Evolutionary conservation across 2,329 filamentous ascomycete genomes (phyloP).

Genomic region (Pseudocercospora crystallina): DNA sequence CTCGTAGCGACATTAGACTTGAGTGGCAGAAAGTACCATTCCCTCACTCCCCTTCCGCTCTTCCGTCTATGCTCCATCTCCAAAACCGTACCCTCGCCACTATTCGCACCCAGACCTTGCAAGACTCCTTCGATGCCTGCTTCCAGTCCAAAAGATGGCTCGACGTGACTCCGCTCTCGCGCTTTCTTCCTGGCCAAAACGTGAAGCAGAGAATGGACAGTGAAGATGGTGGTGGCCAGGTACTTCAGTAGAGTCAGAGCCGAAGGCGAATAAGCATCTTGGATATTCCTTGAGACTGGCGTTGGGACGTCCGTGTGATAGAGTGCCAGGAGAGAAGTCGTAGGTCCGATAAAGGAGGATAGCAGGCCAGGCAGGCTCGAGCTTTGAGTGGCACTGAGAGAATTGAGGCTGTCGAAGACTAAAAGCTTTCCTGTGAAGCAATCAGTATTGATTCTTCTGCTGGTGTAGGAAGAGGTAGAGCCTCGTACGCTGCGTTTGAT

Average conservation of each 20-base stretch:
- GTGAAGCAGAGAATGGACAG: conserved; percentile 70
- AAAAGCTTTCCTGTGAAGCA: conserved; percentile 63
- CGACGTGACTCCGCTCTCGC: conserved; percentile 69
- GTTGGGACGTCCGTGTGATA: conserved; percentile 81
- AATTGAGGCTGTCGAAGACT: conserved; percentile 76
- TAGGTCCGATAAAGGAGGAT: conserved; percentile 65
- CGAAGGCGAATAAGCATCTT: conserved; percentile 61
- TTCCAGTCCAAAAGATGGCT: conserved; percentile 75
- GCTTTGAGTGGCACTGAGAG: conserved; percentile 58
- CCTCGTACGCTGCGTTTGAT: conserved; percentile 23
- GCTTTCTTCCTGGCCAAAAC: conserved; percentile 73
- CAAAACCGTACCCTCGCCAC: conserved; percentile 63
- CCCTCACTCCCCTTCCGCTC: conserved; percentile 73
- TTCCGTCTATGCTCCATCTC: conserved; percentile 84
- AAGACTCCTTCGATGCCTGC: conserved; percentile 78
- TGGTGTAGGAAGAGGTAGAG: too few relatives aligned
- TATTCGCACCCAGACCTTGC: conserved; percentile 61
- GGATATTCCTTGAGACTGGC: conserved; percentile 24
- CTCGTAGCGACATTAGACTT: conserved; percentile 23
- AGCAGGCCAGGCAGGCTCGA: conserved; percentile 67
- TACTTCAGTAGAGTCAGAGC: conserved; percentile 74
- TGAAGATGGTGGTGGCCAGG: conserved; percentile 84
- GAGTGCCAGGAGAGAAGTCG: conserved; percentile 70
- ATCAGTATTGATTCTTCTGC: not conserved
- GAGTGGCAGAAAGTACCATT: conserved; percentile 61